Conservation (phyloP, 495 filamentous ascomycete genomes). For the Penicillium antarcticum region DNA sequence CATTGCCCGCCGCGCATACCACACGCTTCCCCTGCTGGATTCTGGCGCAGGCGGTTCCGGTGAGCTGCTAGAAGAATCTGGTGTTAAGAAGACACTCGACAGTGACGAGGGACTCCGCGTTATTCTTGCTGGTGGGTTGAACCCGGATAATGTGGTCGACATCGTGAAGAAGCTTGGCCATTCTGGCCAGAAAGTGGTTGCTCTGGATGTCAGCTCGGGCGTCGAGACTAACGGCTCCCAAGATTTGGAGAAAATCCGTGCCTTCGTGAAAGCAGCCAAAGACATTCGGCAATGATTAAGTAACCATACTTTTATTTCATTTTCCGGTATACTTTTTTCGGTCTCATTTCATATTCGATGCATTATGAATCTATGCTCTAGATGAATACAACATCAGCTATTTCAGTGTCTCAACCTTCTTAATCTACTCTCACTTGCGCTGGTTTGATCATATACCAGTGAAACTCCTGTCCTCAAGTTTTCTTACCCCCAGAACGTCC, state of each 20-base stretch:
- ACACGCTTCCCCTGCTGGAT: constrained; percentile 79
- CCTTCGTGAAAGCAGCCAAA: constrained; percentile 76
- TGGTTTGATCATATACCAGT: no score
- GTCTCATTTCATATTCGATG: background rate
- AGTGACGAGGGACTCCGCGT: constrained; percentile 63
- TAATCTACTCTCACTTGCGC: no score
- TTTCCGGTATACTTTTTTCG: background rate
- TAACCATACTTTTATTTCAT: background rate
- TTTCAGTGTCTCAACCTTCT: background rate
- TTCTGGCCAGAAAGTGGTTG: constrained; percentile 59
- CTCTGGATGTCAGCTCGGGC: constrained; percentile 90
- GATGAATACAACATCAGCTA: background rate
- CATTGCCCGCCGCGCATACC: constrained; percentile 72
- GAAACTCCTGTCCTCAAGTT: no score
- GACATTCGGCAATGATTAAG: constrained; percentile 25
- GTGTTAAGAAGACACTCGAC: constrained; percentile 59
- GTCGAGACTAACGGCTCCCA: constrained; percentile 84
- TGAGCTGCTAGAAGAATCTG: constrained; percentile 62
- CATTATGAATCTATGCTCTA: background rate
- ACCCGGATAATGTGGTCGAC: constrained; percentile 67
- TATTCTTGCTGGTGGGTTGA: constrained; percentile 80
- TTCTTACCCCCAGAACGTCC: no score
- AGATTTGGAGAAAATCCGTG: constrained; percentile 74
- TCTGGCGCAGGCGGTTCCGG: constrained; percentile 82
- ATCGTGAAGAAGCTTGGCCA: constrained; percentile 56